Percentiles rank a stretch among this genome's conserved stretches.
These are phyloP conservation scores for Adansonia digitata DNA, from an alignment of 345 rosid genomes.

Conservation along the genomic window DNA sequence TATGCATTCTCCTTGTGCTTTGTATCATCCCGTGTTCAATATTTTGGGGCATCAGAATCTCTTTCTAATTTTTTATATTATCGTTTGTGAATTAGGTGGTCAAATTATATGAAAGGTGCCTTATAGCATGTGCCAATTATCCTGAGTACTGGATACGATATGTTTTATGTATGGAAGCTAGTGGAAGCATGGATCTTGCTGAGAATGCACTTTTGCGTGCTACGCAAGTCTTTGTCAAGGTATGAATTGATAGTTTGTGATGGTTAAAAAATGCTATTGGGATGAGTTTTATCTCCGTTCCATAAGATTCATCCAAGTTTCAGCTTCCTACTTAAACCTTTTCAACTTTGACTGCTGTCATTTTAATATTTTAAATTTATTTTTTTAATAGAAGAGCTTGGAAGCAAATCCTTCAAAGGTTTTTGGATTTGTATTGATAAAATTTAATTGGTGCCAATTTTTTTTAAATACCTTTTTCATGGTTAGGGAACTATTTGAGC, in stretches of 20 bases:
- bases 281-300: not conserved
- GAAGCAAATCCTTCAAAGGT: not conserved
- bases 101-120: conserved; percentile 90
- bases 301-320: not conserved
- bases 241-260: conserved; percentile 18
- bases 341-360: not conserved
- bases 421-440: not conserved
- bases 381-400: not conserved
- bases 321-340: not conserved
- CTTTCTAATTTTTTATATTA: conserved; percentile 17
- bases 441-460: too few relatives aligned
- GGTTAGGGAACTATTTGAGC: not conserved
- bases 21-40: conserved; percentile 32
- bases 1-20: conserved; percentile 72
- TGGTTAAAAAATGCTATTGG: not conserved
- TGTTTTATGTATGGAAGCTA: conserved; percentile 70
- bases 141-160: conserved; percentile 91
- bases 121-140: conserved; percentile 94
- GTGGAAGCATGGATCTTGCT: conserved; percentile 84
- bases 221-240: conserved; percentile 96
- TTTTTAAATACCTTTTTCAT: not conserved
- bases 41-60: not conserved
- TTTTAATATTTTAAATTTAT: not conserved
- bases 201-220: conserved; percentile 90
- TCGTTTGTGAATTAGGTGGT: conserved; percentile 56